Base-by-base conservation (phyloP, 768 basidiomycete genomes). In the Suillus decipiens region DNA sequence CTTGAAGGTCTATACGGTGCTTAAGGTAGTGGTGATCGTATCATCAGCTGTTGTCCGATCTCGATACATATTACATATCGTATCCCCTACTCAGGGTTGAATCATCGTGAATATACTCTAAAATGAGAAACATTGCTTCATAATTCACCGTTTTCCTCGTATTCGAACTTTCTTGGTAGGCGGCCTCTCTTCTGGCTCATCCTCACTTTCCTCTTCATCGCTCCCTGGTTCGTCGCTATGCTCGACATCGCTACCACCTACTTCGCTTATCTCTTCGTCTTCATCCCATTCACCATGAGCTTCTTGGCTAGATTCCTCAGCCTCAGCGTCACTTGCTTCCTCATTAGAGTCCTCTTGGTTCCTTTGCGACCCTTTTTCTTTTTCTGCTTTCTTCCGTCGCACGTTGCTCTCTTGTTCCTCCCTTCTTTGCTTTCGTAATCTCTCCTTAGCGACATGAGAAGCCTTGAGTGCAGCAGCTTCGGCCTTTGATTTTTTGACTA, bases 351-450 rank as follows among this genome's bases (percentile, higher is more conserved):
- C 73, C 33, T 76, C 76, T 57, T 73, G 74, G 24, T 68, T 68
- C 68, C 66, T 61, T 59, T 70, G 37, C 24, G 58, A 64, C 31
- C 67, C 75, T 67, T 73, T 68, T 66, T 70, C 70, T 62, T 68
- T 72, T 65, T 53, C 63, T 65, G 80, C 83, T 74, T 89, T 89
- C 79, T 99, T 99, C 55, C 89, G 84, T 55, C 85, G 82, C 6
- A 99, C 92, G 75, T 99, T 99, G 60, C 84, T 83, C 72, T 94
- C 95, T 72, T 99, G 97, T 72, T 97, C 93, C 64, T 91, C 90
- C 67, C 90, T 81, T 66, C 95, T 82, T 68, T 93, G 82, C 69
- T 90, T 89, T 67, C 87, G 84, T 50, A 93, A 73, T 72, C 83
- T 89, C 66, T 87, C 89, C 70, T 90, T 92, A 28, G 86, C 89